These are phyloP conservation scores for Yamadazyma pseudoaaseri DNA, from an alignment of 1,139 yeast genomes.

Conservation along the genomic window DNA sequence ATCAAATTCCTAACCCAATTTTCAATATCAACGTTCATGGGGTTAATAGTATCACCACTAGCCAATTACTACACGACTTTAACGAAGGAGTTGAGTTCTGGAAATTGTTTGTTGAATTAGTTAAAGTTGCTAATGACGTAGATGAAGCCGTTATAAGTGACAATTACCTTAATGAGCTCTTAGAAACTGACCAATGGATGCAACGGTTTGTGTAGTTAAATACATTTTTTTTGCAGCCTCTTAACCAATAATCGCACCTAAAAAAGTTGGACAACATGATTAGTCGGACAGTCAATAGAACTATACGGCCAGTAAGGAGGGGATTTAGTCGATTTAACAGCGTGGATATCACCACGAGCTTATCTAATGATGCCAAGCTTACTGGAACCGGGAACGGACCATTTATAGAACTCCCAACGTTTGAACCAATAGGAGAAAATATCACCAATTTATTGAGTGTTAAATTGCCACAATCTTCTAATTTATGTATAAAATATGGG, in stretches of 20 bases:
- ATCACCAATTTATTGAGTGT: conserved; percentile 33
- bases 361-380: conserved; percentile 17
- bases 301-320: no score
- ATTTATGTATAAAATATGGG: conserved; percentile 30
- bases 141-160: conserved; percentile 35
- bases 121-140: conserved; percentile 31
- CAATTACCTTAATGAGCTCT: conserved; percentile 30
- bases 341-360: conserved; percentile 9
- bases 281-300: no score
- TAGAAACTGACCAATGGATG: conserved; percentile 46
- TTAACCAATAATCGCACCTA: conserved; percentile 1
- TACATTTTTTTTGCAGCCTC: background rate
- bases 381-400: conserved; percentile 40
- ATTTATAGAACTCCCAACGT: conserved; percentile 36
- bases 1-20: conserved; percentile 38
- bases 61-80: conserved; percentile 42
- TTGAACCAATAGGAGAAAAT: conserved; percentile 28
- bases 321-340: conserved; percentile 2
- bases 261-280: no score
- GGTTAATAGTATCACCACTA: conserved; percentile 36
- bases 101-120: conserved; percentile 39
- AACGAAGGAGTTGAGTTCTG: conserved; percentile 39
- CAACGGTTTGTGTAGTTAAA: conserved; percentile 20
- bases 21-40: conserved; percentile 46
- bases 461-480: conserved; percentile 34